Percentiles rank a stretch among this genome's conserved stretches.
Conservation (phyloP, 305 asterid species). For the Fraxinus floribunda region DNA sequence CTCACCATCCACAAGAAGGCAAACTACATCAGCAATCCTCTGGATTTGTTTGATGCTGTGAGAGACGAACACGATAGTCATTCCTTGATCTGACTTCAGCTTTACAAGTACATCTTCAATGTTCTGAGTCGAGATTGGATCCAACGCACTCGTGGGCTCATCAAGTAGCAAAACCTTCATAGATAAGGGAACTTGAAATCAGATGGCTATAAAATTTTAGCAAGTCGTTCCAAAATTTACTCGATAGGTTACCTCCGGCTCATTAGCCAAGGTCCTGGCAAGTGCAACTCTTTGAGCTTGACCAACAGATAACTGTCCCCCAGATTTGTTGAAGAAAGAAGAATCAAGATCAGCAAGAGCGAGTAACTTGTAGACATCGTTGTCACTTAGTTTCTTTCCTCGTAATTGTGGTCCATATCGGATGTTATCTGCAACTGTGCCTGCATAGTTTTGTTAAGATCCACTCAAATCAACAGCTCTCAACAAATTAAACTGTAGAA, state of each 20-base stretch:
- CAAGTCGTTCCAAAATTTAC: neutral
- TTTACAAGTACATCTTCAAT: conserved; percentile 72
- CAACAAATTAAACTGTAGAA: neutral
- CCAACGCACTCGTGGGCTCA: conserved; percentile 95
- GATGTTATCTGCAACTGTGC: conserved; percentile 48
- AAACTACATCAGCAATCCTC: conserved; percentile 83
- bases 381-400: conserved; percentile 44
- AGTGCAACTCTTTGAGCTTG: conserved; percentile 82
- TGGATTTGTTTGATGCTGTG: conserved; percentile 89
- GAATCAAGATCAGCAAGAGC: conserved; percentile 48
- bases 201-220: neutral
- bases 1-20: conserved; percentile 75
- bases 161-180: conserved; percentile 75
- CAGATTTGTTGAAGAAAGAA: conserved; percentile 42
- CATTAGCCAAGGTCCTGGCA: conserved; percentile 70
- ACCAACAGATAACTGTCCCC: conserved; percentile 51
- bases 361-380: conserved; percentile 42
- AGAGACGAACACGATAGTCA: conserved; percentile 74
- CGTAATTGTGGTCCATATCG: conserved; percentile 51
- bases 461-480: neutral
- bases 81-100: conserved; percentile 63
- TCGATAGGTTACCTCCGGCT: conserved; percentile 51
- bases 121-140: conserved; percentile 89
- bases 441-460: conserved; percentile 16
- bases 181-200: neutral